A percentile compares a stretch with the other conserved stretches of the same genome.
These are phyloP conservation scores for Pelargonium cotyledonis DNA, from an alignment of 441 rosid genomes.

Conservation along the genomic window DNA sequence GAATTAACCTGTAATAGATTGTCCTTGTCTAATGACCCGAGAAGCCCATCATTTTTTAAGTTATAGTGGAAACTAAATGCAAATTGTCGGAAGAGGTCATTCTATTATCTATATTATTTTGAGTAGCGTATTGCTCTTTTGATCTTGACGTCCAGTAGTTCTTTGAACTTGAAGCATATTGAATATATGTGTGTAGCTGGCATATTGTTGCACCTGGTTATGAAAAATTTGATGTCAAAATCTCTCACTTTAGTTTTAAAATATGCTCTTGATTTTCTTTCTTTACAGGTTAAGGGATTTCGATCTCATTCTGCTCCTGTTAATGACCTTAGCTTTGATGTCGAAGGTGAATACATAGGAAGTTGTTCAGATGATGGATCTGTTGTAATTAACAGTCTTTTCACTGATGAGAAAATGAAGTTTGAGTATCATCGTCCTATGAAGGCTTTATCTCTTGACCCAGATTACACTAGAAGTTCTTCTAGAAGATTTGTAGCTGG, in stretches of 20 bases:
- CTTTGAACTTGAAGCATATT: not conserved
- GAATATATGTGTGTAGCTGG: not conserved
- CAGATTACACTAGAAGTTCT: slow-evolving; percentile 62
- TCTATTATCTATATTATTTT: not conserved
- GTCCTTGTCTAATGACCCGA: not conserved
- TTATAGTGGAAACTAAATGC: not conserved
- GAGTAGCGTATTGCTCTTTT: not conserved
- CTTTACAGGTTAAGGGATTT: slow-evolving; percentile 73
- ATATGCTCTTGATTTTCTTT: slow-evolving; percentile 12
- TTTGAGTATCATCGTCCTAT: slow-evolving; percentile 93
- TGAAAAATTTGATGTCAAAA: not conserved
- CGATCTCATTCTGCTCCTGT: slow-evolving; percentile 74
- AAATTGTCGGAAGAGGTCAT: not conserved
- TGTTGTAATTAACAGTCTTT: slow-evolving; percentile 83
- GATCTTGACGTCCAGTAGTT: not conserved
- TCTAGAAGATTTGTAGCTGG: slow-evolving; percentile 89
- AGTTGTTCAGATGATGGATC: slow-evolving; percentile 99
- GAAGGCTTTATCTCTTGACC: slow-evolving; percentile 93
- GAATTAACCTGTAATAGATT: not conserved
- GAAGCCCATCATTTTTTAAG: not conserved
- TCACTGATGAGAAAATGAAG: slow-evolving; percentile 86
- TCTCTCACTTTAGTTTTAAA: slow-evolving; percentile 17
- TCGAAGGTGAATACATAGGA: slow-evolving; percentile 87
- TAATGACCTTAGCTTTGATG: slow-evolving; percentile 89
- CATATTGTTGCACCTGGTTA: not conserved